Evolutionary conservation across 257 asterid species (phyloP).

Genomic region (Primulina eburnea): DNA sequence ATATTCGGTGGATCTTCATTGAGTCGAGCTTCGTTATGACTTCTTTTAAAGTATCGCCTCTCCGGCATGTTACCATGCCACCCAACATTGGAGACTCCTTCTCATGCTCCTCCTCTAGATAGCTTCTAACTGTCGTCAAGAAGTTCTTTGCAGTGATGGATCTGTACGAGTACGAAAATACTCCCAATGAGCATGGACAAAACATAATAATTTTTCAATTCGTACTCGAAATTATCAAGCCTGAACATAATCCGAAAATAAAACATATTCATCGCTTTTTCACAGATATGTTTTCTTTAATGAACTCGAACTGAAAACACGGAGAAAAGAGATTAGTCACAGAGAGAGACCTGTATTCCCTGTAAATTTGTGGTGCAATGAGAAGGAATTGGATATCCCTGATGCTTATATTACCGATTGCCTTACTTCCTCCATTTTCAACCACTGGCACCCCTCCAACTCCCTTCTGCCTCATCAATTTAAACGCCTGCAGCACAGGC

Average conservation of each 20-base stretch:
- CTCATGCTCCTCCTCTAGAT: slow-evolving; percentile 46
- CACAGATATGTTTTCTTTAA: no score
- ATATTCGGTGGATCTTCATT: slow-evolving; percentile 77
- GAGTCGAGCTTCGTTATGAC: slow-evolving; percentile 73
- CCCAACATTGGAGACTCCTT: slow-evolving; percentile 43
- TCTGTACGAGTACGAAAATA: slow-evolving; percentile 35
- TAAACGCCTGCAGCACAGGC: slow-evolving; percentile 94
- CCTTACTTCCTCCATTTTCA: slow-evolving; percentile 61
- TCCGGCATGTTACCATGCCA: slow-evolving; percentile 76
- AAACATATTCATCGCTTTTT: not conserved
- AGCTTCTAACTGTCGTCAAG: slow-evolving; percentile 59
- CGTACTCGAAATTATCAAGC: not conserved
- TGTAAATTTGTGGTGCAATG: slow-evolving; percentile 89
- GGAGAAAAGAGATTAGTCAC: not conserved
- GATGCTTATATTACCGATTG: slow-evolving; percentile 92
- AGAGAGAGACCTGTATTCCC: slow-evolving; percentile 60
- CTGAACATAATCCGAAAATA: not conserved
- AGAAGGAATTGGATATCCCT: slow-evolving; percentile 96
- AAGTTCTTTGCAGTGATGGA: slow-evolving; percentile 88
- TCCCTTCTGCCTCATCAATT: slow-evolving; percentile 81
- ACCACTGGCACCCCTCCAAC: slow-evolving; percentile 94
- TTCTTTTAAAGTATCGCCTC: slow-evolving; percentile 56
- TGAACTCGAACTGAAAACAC: not conserved
- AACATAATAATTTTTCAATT: not conserved
- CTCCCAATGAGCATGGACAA: slow-evolving; percentile 2